phyloP scores from a whole-genome alignment of 1,284 basidiomycete species.

The Malassezia pachydermatis region DNA sequence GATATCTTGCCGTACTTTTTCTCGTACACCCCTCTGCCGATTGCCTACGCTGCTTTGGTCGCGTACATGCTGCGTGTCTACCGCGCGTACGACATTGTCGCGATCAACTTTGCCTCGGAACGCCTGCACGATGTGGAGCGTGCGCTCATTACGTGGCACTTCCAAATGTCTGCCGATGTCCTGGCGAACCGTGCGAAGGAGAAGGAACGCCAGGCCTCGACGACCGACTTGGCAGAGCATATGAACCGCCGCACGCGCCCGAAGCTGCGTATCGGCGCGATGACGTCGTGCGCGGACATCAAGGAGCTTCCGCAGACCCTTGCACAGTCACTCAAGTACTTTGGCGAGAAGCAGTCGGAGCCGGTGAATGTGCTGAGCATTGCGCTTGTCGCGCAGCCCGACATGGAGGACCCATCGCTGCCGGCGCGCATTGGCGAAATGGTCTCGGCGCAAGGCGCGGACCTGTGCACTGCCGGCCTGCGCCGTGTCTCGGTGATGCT shows the following conservation, averaged over 20 bases:
- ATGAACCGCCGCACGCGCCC: constrained; percentile 25
- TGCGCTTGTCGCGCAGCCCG: constrained; percentile 50
- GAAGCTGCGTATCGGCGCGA: constrained; percentile 41
- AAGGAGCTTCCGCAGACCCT: constrained; percentile 33
- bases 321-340: constrained; percentile 35
- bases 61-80: constrained; percentile 94
- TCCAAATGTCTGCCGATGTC: constrained; percentile 47
- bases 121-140: constrained; percentile 55
- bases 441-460: constrained; percentile 62
- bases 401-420: neutral
- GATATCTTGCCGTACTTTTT: constrained; percentile 96
- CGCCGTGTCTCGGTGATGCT: constrained; percentile 85
- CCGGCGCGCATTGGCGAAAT: constrained; percentile 56
- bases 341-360: constrained; percentile 20
- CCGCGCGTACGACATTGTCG: constrained; percentile 81
- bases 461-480: constrained; percentile 68
- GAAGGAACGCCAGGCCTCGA: constrained; percentile 41
- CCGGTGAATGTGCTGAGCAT: constrained; percentile 67
- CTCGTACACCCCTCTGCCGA: constrained; percentile 58
- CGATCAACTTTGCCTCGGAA: constrained; percentile 72
- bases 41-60: constrained; percentile 83
- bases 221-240: constrained; percentile 38
- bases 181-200: constrained; percentile 55
- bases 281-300: constrained; percentile 40
- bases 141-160: constrained; percentile 45